These are phyloP conservation scores for Quercus mongolica DNA, from an alignment of 306 rosid species.

Conservation along the genomic window DNA sequence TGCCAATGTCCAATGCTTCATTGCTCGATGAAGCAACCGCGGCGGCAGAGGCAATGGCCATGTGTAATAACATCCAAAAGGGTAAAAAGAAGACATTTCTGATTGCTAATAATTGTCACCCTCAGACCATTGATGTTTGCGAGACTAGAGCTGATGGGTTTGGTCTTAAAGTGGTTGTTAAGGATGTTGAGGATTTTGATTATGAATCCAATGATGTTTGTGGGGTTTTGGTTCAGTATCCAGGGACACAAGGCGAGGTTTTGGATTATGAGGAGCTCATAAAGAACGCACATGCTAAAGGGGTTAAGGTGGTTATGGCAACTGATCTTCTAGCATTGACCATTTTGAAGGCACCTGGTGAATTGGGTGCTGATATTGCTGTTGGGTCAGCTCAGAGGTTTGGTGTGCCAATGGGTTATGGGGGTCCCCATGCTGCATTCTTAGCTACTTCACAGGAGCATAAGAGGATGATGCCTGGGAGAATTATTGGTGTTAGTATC, in stretches of 20 bases:
- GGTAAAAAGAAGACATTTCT: slow-evolving; percentile 91
- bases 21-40: slow-evolving; percentile 99
- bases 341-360: slow-evolving; percentile 92
- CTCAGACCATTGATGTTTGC: slow-evolving; percentile 89
- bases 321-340: slow-evolving; percentile 82
- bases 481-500: slow-evolving; percentile 95
- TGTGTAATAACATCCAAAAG: slow-evolving; percentile 88
- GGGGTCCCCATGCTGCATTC: slow-evolving; percentile 99
- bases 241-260: slow-evolving; percentile 96
- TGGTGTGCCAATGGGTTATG: slow-evolving; percentile 99
- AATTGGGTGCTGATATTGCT: slow-evolving; percentile 91
- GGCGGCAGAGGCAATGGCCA: slow-evolving; percentile 98
- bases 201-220: slow-evolving; percentile 87
- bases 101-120: slow-evolving; percentile 84
- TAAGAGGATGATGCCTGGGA: slow-evolving; percentile 99
- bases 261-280: slow-evolving; percentile 90
- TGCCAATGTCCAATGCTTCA: slow-evolving; percentile 98
- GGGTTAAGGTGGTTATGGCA: slow-evolving; percentile 98
- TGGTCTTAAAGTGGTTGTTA: slow-evolving; percentile 64
- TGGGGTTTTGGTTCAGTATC: slow-evolving; percentile 98
- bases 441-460: slow-evolving; percentile 95
- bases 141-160: slow-evolving; percentile 93
- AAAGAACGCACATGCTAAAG: slow-evolving; percentile 90
- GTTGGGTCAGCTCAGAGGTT: slow-evolving; percentile 98
- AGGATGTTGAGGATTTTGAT: slow-evolving; percentile 71